These are phyloP conservation scores for Cyberlindnera meyerae DNA, from an alignment of 805 yeast genomes.

Conservation along the genomic window DNA sequence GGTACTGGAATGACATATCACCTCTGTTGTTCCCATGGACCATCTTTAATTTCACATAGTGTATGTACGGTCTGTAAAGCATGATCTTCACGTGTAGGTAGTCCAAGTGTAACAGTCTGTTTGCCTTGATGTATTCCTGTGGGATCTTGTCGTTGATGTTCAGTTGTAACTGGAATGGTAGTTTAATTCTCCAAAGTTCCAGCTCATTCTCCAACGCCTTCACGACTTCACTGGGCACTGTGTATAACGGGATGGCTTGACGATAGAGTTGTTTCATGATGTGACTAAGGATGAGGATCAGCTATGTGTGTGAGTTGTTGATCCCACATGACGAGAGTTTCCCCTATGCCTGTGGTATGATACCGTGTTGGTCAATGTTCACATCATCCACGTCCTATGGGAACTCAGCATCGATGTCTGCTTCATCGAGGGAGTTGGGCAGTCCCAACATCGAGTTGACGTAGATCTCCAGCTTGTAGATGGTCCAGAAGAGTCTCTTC, in stretches of 20 bases:
- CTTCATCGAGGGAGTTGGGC: conserved; percentile 71
- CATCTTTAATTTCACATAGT: conserved; percentile 39
- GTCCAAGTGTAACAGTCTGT: conserved; percentile 66
- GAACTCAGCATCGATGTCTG: conserved; percentile 81
- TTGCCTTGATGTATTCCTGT: conserved; percentile 59
- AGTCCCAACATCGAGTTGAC: conserved; percentile 85
- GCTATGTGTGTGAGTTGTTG: conserved; percentile 79
- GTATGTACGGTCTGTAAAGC: conserved; percentile 86
- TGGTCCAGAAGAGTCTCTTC: conserved; percentile 82
- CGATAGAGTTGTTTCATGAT: conserved; percentile 76
- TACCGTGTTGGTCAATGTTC: conserved; percentile 38
- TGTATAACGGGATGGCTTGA: conserved; percentile 33
- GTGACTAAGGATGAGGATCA: conserved; percentile 64
- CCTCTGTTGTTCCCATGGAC: conserved; percentile 30
- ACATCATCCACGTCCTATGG: conserved; percentile 86
- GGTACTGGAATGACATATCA: conserved; percentile 41
- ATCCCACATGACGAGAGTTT: conserved; percentile 40
- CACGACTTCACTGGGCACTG: conserved; percentile 42
- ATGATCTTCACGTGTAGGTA: conserved; percentile 79
- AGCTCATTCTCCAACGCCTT: conserved; percentile 66
- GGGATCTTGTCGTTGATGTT: conserved; percentile 35
- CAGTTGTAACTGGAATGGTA: conserved; percentile 68
- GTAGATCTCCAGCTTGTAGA: conserved; percentile 86
- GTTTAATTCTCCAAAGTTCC: conserved; percentile 64
- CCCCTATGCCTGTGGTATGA: conserved; percentile 30